Percentiles rank a stretch among this genome's conserved stretches.
Conservation (phyloP, 805 yeast genomes). For the Kazachstania psychrophila region DNA sequence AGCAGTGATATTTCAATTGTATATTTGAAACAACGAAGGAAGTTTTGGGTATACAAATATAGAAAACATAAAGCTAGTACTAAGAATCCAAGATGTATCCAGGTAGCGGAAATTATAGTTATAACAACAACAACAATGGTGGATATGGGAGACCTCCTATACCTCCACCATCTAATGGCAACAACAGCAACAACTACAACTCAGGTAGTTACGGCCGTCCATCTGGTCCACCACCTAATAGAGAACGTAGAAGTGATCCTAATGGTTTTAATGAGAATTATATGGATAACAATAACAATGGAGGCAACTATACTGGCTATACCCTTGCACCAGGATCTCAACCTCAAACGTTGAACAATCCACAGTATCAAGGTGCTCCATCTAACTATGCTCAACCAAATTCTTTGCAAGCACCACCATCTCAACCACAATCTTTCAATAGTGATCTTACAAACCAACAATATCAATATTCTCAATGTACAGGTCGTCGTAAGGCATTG, state of each 20-base stretch:
- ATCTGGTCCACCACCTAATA: constrained; percentile 9
- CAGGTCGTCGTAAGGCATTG: constrained; percentile 66
- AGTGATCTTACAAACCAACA: constrained; percentile 7
- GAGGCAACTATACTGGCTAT: background rate
- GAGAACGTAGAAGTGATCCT: background rate
- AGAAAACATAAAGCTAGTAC: too few species aligned
- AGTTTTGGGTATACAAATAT: too few species aligned
- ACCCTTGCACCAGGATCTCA: background rate
- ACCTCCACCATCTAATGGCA: constrained; percentile 5
- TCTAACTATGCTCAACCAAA: constrained; percentile 8
- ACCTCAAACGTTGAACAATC: constrained; percentile 4
- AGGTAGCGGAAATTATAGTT: constrained; percentile 29
- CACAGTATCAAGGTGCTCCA: constrained; percentile 6
- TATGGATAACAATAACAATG: constrained; percentile 1
- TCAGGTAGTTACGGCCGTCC: constrained; percentile 10
- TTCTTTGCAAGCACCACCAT: constrained; percentile 8
- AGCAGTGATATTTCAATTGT: too few species aligned
- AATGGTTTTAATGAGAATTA: background rate
- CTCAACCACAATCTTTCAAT: constrained; percentile 5
- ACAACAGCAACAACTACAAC: background rate
- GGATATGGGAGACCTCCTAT: constrained; percentile 6
- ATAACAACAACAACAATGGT: constrained; percentile 11
- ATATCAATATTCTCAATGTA: constrained; percentile 48
- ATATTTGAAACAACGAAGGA: too few species aligned
- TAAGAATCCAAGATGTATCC: constrained; percentile 23